Evolutionary conservation across 768 basidiomycete species (phyloP).

Genomic region (Leccinellum rugosiceps): DNA sequence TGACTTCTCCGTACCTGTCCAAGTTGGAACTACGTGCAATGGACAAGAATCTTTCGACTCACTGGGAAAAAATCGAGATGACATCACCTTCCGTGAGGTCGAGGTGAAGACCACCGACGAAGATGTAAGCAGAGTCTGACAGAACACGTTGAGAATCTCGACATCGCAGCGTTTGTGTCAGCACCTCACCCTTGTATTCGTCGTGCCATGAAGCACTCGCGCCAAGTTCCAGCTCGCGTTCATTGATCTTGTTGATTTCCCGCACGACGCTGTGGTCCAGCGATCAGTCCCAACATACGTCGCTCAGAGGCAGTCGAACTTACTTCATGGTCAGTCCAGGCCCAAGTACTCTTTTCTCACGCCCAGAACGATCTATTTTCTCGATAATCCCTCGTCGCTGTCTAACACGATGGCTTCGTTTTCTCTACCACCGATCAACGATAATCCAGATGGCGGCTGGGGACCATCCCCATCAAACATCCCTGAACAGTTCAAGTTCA

Average conservation of each 20-base stretch:
- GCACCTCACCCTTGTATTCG: constrained; percentile 72
- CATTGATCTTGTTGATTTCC: constrained; percentile 93
- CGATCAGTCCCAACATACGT: constrained; percentile 6
- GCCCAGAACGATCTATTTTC: constrained; percentile 12
- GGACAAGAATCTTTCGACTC: constrained; percentile 31
- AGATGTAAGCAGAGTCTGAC: constrained; percentile 93
- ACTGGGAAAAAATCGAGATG: constrained; percentile 97
- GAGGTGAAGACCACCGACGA: constrained; percentile 81
- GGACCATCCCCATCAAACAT: constrained; percentile 80
- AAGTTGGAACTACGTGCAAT: not conserved
- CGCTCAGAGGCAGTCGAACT: constrained; percentile 25
- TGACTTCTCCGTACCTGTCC: constrained; percentile 89
- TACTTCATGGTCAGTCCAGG: constrained; percentile 63
- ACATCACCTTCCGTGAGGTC: constrained; percentile 98
- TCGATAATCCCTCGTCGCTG: constrained; percentile 12
- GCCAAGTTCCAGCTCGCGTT: constrained; percentile 81
- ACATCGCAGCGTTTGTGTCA: not conserved
- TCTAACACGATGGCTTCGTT: constrained; percentile 66
- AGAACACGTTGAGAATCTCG: constrained; percentile 4
- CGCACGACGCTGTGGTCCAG: constrained; percentile 67
- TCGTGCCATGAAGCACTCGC: constrained; percentile 87
- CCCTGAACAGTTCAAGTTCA: constrained; percentile 93
- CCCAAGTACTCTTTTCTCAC: constrained; percentile 22
- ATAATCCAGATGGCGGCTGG: constrained; percentile 94
- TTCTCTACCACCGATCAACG: constrained; percentile 81